Conservation (phyloP, 2,329 filamentous ascomycete species). For the Bipolaris cookei region DNA sequence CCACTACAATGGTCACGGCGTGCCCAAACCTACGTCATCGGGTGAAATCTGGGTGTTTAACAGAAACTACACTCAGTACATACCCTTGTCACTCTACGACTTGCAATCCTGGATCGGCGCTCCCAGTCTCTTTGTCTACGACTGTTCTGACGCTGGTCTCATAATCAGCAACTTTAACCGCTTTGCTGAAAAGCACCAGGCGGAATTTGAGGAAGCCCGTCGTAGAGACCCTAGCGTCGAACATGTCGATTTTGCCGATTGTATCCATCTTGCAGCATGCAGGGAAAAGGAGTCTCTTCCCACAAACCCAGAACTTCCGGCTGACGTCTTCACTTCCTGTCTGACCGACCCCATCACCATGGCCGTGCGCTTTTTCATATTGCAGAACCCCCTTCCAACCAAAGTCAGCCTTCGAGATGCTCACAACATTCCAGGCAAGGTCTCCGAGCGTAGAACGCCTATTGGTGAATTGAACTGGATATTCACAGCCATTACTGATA, state of each 20-base stretch:
- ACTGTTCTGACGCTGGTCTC: slow-evolving; percentile 95
- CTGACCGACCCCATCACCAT: slow-evolving; percentile 97
- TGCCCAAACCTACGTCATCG: slow-evolving; percentile 91
- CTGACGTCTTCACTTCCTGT: slow-evolving; percentile 94
- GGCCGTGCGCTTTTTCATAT: slow-evolving; percentile 92
- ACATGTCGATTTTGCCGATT: slow-evolving; percentile 74
- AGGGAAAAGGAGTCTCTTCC: slow-evolving; percentile 89
- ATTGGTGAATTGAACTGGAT: slow-evolving; percentile 99
- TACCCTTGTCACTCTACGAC: slow-evolving; percentile 93
- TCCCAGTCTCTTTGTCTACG: slow-evolving; percentile 95
- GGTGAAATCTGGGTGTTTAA: slow-evolving; percentile 99
- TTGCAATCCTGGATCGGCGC: slow-evolving; percentile 94
- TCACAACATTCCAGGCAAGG: slow-evolving; percentile 84
- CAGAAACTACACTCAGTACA: slow-evolving; percentile 98
- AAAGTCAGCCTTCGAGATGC: slow-evolving; percentile 80
- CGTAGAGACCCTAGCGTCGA: slow-evolving; percentile 74
- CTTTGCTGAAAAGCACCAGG: slow-evolving; percentile 93
- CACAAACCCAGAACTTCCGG: slow-evolving; percentile 90
- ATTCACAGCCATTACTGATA: slow-evolving; percentile 98
- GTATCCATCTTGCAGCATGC: slow-evolving; percentile 92
- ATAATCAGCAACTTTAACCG: slow-evolving; percentile 94
- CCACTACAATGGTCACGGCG: slow-evolving; percentile 98
- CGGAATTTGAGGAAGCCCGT: slow-evolving; percentile 79
- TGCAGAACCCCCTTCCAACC: slow-evolving; percentile 80
- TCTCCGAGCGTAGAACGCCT: slow-evolving; percentile 91